These are phyloP conservation scores for Fabrea salina DNA, from an alignment of 169 alveolate species.

Conservation along the genomic window DNA sequence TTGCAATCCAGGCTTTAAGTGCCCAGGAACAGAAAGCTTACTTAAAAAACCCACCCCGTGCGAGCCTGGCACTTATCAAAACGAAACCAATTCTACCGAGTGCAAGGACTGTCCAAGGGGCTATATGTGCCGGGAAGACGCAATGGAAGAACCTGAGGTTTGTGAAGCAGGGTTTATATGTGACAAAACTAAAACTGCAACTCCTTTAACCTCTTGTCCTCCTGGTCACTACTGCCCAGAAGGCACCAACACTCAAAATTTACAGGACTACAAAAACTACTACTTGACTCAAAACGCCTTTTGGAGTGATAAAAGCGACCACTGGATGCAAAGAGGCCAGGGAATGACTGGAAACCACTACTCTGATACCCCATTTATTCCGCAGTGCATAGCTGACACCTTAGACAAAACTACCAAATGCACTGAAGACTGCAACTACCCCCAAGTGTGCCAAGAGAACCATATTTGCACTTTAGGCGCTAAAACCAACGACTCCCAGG, in stretches of 20 bases:
- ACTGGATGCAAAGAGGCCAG: background rate
- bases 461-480: background rate
- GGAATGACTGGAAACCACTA: background rate
- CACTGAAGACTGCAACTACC: background rate
- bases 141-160: conserved; percentile 30
- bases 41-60: conserved; percentile 16
- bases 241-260: conserved; percentile 25
- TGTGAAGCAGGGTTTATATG: conserved; percentile 45
- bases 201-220: conserved; percentile 26
- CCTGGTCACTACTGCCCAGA: conserved; percentile 33
- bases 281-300: background rate
- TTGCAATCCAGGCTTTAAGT: conserved; percentile 10
- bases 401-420: background rate
- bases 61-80: conserved; percentile 41
- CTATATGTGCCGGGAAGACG: conserved; percentile 33
- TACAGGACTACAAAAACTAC: background rate
- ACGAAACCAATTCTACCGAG: conserved; percentile 5
- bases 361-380: background rate
- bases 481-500: background rate
- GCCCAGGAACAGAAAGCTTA: background rate
- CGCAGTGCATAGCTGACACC: background rate
- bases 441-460: background rate
- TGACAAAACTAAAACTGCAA: conserved; percentile 31
- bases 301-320: background rate
- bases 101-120: conserved; percentile 41